These are phyloP conservation scores for Cladosporium sp. DNA, from an alignment of 2,329 filamentous ascomycete genomes.

Conservation along the genomic window DNA sequence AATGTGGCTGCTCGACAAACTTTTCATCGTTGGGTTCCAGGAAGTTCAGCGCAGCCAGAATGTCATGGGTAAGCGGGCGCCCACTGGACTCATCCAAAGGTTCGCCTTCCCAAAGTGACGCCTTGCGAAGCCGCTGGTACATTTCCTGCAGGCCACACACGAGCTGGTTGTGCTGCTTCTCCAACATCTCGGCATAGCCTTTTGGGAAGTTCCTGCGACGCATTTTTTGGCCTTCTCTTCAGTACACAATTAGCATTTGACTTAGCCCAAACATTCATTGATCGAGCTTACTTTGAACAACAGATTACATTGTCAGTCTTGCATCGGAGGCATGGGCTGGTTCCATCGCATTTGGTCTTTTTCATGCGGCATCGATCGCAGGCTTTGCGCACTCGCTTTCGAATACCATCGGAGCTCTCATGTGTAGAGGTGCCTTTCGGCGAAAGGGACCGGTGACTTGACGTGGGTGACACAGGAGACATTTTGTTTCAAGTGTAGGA, in stretches of 20 bases:
- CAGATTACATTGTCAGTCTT: constrained; percentile 5
- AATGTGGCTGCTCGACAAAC: constrained; percentile 55
- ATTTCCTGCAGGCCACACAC: constrained; percentile 62
- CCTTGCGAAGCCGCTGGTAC: constrained; percentile 54
- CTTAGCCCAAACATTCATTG: too few species aligned
- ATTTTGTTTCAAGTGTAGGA: background rate
- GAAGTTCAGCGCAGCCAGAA: constrained; percentile 59
- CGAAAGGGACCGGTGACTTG: background rate
- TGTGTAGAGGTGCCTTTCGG: background rate
- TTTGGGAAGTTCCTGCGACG: constrained; percentile 62
- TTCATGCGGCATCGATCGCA: constrained; percentile 66
- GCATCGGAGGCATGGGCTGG: constrained; percentile 55
- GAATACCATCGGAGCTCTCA: constrained; percentile 20
- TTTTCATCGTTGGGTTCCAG: constrained; percentile 62
- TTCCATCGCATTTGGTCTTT: constrained; percentile 68
- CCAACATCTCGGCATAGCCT: constrained; percentile 67
- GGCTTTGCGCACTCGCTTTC: constrained; percentile 66
- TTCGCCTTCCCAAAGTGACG: constrained; percentile 57
- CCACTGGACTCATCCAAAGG: constrained; percentile 56
- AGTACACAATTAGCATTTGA: background rate
- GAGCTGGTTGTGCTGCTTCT: constrained; percentile 64
- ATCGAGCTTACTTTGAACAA: background rate
- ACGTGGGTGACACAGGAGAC: background rate
- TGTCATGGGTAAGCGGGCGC: constrained; percentile 60
- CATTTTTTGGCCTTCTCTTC: background rate